phyloP scores from a whole-genome alignment of 2,329 filamentous ascomycete genomes.

The Myotisia sp. region DNA sequence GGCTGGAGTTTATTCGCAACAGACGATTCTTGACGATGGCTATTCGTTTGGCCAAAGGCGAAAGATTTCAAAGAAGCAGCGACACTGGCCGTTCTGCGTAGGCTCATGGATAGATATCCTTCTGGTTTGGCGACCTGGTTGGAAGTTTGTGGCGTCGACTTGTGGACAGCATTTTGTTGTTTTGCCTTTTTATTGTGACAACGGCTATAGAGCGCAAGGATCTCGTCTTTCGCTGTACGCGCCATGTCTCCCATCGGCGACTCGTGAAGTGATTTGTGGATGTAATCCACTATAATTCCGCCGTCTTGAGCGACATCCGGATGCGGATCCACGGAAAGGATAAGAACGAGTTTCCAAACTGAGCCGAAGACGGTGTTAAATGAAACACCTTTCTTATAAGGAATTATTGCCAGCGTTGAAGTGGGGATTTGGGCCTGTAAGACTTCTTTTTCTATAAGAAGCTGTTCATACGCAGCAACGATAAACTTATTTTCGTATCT shows the following conservation, averaged over 20 bases:
- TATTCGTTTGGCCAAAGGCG: constrained; percentile 33
- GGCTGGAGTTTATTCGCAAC: constrained; percentile 16
- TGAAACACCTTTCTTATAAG: constrained; percentile 45
- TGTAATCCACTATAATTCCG: constrained; percentile 68
- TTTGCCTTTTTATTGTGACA: constrained; percentile 27
- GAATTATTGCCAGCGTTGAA: constrained; percentile 15
- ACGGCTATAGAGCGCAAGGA: constrained; percentile 24
- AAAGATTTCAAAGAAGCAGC: constrained; percentile 51
- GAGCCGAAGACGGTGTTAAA: constrained; percentile 85
- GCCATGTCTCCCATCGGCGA: constrained; percentile 61
- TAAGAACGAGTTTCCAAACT: constrained; percentile 84
- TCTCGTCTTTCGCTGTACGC: constrained; percentile 58
- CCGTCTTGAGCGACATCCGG: constrained; percentile 83
- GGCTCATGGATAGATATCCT: constrained; percentile 46
- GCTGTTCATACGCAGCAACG: constrained; percentile 80
- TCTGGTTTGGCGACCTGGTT: constrained; percentile 40
- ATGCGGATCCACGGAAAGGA: constrained; percentile 85
- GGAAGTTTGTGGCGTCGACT: constrained; percentile 32
- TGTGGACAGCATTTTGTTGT: constrained; percentile 22
- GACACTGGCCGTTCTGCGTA: constrained; percentile 50
- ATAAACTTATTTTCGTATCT: constrained; percentile 87
- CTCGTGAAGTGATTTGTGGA: constrained; percentile 62
- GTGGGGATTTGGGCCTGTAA: constrained; percentile 35
- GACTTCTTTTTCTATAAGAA: constrained; percentile 68
- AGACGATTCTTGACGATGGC: constrained; percentile 8